Evolutionary conservation across 371 early-diverging fungal species (phyloP), one percentile per base, ranked within the genome.

Genomic region (Lichtheimia ornata): DNA sequence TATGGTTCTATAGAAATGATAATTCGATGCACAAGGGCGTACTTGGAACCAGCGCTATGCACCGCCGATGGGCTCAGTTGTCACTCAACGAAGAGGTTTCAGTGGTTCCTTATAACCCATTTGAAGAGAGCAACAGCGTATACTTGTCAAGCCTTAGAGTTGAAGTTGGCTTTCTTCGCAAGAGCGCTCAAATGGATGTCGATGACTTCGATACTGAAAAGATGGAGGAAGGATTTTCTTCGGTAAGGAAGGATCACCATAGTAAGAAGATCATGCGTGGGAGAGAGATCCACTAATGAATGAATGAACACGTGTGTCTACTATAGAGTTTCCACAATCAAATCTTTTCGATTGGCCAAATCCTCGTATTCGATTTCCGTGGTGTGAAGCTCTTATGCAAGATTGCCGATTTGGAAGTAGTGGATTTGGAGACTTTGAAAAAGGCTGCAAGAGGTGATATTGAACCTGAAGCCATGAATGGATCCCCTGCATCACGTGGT

Each of bases 61-160:
- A 96, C 50, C 88, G 98, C 28, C 84, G 86, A 47, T 97, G 94
- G 93, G 94, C 93, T 17, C 78, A 79, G 22, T 79, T 95, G 45
- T 91, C 94, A 5, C 68, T 96, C 4, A 86, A 87, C 51, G 87
- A 95, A 73, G 89, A 91, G 27, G 91, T 96, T 4, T 70, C 84
- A 11, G 89, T 93, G 2, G 80, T 79, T 15, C 89, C 93, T 18
- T 93, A 83, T 59, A 86, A 91, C 68, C 90, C 93, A 1, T 78
- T 76, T 54, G 56, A 71, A 14, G 66, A 74, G 30, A 85, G 86
- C 18, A 80, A 74, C 5, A 82, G 87, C 60, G 83, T 85, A 18
- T 94, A 88, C 63, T 71, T 96, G 5, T 80, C 84, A 3, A 80
- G 76, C 14, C 45, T 95, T 53, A 87, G 90, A 53, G 67, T 97